Base-by-base conservation (phyloP, 2,329 filamentous ascomycete genomes). In the Metarhizium album region DNA sequence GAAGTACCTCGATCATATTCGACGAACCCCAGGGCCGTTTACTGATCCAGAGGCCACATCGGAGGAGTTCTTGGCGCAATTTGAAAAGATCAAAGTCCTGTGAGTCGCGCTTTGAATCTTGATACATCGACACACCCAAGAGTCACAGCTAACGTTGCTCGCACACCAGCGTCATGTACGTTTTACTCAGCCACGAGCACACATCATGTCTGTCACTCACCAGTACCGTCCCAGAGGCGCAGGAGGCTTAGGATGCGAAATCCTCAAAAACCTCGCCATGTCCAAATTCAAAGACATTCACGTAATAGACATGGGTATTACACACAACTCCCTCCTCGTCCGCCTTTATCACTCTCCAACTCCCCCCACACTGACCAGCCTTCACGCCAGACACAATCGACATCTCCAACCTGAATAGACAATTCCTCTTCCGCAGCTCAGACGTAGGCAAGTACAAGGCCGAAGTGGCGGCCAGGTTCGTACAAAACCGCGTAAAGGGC, bases 241-340 rank as follows among this genome's bases (percentile, higher is more conserved):
- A 53, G 93, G 93, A 55, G 93, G 93, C 11, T 70, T 98, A 53
- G 93, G 93, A 57, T 98, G 93, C 62, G 93, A 98, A 66, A 95
- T 98, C 43, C 74, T 98, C 48, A 98, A 98, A 74, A 89, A 98
- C 62, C 78, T 98, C 33, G 93, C 93, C 42, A 78, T 98, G 48
- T 96, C 91, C 2, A 90, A 90, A 27, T 98, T 98, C 74, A 94
- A 87, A 68, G 82, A 95, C 62, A 96, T 98, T 58, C 90, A 98
- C 72, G 93, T 98, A 53, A 97, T 98, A 61, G 93, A 98, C 70
- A 98, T 98, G 93, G 88, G 86, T 86, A 70, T 52, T 18, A 5
- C 16, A 75, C 64, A n/a, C 23, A 20, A 33, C 14, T 31, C 27
- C 31, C 37, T 22, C 37, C 11, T 31, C 29, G 3, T 24, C 24